These are phyloP conservation scores for Pseudogymnoascus sp. DNA, from an alignment of 2,329 filamentous ascomycete genomes.

Conservation along the genomic window DNA sequence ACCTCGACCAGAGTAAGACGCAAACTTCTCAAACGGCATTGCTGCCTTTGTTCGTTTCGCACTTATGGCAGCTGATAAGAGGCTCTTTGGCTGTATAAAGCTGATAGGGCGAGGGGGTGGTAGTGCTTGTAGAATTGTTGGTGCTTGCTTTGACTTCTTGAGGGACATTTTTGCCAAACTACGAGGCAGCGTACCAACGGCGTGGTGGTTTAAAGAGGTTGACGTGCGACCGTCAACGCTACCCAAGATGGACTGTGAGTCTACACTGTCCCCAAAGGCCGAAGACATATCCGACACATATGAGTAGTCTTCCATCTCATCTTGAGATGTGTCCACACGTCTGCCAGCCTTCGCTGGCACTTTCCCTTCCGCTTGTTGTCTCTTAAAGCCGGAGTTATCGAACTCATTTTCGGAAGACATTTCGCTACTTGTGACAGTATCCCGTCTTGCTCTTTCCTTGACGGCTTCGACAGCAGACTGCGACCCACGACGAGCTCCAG, in stretches of 20 bases:
- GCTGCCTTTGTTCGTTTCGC: constrained; percentile 62
- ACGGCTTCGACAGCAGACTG: constrained; percentile 63
- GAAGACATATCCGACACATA: constrained; percentile 57
- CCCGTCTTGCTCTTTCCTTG: constrained; percentile 61
- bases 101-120: constrained; percentile 64
- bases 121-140: constrained; percentile 54
- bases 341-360: constrained; percentile 48
- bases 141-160: constrained; percentile 51
- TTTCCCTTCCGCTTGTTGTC: constrained; percentile 53
- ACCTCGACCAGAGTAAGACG: constrained; percentile 67
- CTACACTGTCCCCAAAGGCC: constrained; percentile 59
- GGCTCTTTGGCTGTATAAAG: constrained; percentile 55
- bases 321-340: constrained; percentile 47
- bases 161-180: constrained; percentile 56
- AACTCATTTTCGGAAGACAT: constrained; percentile 77
- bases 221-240: constrained; percentile 52
- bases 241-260: constrained; percentile 65
- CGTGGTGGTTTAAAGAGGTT: constrained; percentile 45
- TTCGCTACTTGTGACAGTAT: constrained; percentile 76
- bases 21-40: constrained; percentile 70
- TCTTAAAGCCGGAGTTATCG: constrained; percentile 58
- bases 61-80: constrained; percentile 65
- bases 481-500: constrained; percentile 54
- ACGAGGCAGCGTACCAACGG: constrained; percentile 54
- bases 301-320: constrained; percentile 50